Evolutionary conservation across 1,284 basidiomycete species (phyloP), one percentile per base, ranked within the genome.

Genomic region (Boletus mariae): DNA sequence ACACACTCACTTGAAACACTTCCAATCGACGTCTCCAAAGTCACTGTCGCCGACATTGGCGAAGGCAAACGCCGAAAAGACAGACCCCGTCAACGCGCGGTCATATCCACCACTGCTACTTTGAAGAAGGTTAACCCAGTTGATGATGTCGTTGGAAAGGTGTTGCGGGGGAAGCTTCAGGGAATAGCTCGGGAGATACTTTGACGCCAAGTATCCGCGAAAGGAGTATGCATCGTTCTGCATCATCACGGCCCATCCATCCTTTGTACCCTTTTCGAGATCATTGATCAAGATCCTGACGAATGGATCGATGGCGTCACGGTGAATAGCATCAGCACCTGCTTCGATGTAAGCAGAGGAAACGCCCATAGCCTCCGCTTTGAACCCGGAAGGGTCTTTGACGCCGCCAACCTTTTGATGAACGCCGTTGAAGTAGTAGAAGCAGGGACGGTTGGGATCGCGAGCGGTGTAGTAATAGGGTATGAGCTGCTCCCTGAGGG

Each of bases 1-100:
- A 17, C 11, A 6, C n/a, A 55, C 63, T n/a, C 34, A 57, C 55
- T 56, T 49, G 25, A 65, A 65, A 26, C 64, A 66, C 48, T 53
- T 63, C 62, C 64, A 66, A 4, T 64, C 58, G 0, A 63, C 54
- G 1, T 56, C 45, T 9, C 56, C 62, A 13, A 37, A 62, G 34
- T 54, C 15, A 3, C 4, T 53, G 8, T 35, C 17, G 6, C 42
- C 46, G 0, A 53, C 25, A 7, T 49, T 26, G 13, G 60, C 54
- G 10, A 63, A 63, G 12, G 59, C 26, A 20, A 20, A 20, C 1
- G 17, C 17, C 1, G 17, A 20, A 10, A 67, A 49, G 31, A 65
- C 59, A 2, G 25, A 8, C 35, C 17, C 34, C 52, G 44, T 59
- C 44, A 67, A 43, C 13, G 45, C 58, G 1, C 47, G 42, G 31